These are phyloP conservation scores for Zalerion maritima DNA, from an alignment of 495 filamentous ascomycete genomes.

Conservation along the genomic window DNA sequence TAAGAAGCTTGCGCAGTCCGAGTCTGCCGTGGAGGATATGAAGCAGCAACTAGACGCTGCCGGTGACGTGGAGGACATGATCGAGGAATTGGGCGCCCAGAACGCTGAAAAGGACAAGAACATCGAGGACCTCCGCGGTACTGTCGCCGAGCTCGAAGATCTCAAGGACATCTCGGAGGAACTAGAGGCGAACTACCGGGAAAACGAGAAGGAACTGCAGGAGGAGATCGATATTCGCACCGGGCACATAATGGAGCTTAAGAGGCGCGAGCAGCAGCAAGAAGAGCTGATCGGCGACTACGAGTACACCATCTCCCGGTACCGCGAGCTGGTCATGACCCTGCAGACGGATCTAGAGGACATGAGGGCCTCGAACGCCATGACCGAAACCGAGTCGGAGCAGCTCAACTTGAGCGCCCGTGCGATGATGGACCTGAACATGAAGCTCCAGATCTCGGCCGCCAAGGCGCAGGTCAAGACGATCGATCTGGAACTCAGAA, in stretches of 20 bases:
- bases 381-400: conserved; percentile 82
- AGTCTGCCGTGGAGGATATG: conserved; percentile 72
- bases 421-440: conserved; percentile 90
- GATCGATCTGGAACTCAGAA: conserved; percentile 76
- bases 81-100: conserved; percentile 77
- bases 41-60: conserved; percentile 84
- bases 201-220: conserved; percentile 86
- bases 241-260: conserved; percentile 59
- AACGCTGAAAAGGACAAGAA: conserved; percentile 70
- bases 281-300: conserved; percentile 69
- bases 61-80: conserved; percentile 76
- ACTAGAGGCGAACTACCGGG: conserved; percentile 80
- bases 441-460: conserved; percentile 79
- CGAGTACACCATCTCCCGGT: conserved; percentile 77
- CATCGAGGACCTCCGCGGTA: conserved; percentile 63
- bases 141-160: conserved; percentile 71
- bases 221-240: conserved; percentile 82
- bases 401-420: conserved; percentile 72
- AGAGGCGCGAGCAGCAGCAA: conserved; percentile 45
- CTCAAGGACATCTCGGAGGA: conserved; percentile 89
- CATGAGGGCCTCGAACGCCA: conserved; percentile 76
- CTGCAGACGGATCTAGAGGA: conserved; percentile 82
- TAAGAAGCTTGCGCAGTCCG: conserved; percentile 53
- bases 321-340: conserved; percentile 74
- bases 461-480: conserved; percentile 85